A percentile compares a stretch with the other conserved stretches of the same genome.
These are phyloP conservation scores for Gymnopilus junonius DNA, from an alignment of 768 basidiomycete species.

Conservation along the genomic window DNA sequence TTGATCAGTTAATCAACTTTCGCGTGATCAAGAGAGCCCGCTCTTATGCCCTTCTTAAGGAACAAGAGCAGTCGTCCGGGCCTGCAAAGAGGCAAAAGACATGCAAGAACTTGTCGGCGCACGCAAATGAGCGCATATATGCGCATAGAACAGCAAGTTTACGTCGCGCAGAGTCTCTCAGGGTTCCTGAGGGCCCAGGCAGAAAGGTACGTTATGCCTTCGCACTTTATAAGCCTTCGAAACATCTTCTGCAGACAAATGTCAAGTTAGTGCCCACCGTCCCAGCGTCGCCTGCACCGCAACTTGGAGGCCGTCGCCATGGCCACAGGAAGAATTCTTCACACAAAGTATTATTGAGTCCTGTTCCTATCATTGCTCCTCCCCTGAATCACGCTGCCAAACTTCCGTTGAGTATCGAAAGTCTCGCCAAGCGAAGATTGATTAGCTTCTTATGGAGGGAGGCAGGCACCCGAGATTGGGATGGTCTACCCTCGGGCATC, in stretches of 20 bases:
- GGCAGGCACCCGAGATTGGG: conserved; percentile 34
- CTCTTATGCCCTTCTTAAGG: conserved; percentile 6
- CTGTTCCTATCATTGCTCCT: conserved; percentile 60
- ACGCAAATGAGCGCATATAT: conserved; percentile 18
- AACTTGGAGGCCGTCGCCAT: not conserved
- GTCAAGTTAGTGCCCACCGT: conserved; percentile 14
- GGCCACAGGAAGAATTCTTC: not conserved
- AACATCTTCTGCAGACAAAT: not conserved
- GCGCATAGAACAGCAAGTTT: conserved; percentile 23
- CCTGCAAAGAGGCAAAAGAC: conserved; percentile 16
- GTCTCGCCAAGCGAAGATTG: conserved; percentile 49
- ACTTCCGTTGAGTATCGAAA: conserved; percentile 40
- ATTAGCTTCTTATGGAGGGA: conserved; percentile 46
- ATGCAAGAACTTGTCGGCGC: not conserved
- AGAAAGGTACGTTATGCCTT: not conserved
- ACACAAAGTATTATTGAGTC: not conserved
- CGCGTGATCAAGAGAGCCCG: conserved; percentile 23
- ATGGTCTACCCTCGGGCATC: conserved; percentile 32
- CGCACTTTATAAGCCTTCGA: not conserved
- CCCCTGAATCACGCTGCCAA: conserved; percentile 40
- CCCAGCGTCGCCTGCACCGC: conserved; percentile 14
- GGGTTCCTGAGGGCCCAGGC: not conserved
- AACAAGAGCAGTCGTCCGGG: not conserved
- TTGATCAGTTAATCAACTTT: not conserved
- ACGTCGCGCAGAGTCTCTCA: conserved; percentile 22